A percentile compares a stretch with the other conserved stretches of the same genome.
Conservation (phyloP, 2,329 filamentous ascomycete species). For the Plenodomus lindquistii region DNA sequence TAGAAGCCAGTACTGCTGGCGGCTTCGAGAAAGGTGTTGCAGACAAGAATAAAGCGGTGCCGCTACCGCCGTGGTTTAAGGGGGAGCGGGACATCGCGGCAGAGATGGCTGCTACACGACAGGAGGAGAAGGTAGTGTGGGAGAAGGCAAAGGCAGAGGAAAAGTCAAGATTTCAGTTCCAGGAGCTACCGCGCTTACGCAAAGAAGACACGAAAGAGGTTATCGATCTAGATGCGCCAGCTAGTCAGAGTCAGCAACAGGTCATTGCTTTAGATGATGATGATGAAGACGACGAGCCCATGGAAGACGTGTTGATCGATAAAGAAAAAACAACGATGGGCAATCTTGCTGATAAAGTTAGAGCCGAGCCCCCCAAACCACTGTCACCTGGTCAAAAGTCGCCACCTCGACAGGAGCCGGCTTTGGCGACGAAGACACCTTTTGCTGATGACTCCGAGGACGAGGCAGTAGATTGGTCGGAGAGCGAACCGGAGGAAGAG, state of each 20-base stretch:
- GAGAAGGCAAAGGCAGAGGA: constrained; percentile 61
- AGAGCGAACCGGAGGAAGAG: constrained; percentile 51
- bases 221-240: constrained; percentile 52
- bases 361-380: constrained; percentile 47
- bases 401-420: constrained; percentile 24
- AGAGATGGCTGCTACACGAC: constrained; percentile 60
- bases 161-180: constrained; percentile 64
- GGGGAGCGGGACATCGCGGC: constrained; percentile 54
- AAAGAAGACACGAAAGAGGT: constrained; percentile 58
- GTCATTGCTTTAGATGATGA: constrained; percentile 67
- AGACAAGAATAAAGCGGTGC: constrained; percentile 54
- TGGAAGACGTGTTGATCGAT: constrained; percentile 38
- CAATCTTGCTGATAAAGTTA: constrained; percentile 50
- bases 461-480: constrained; percentile 56
- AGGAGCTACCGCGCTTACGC: constrained; percentile 61
- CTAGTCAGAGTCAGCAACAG: constrained; percentile 50
- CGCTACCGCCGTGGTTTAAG: constrained; percentile 75
- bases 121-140: constrained; percentile 52
- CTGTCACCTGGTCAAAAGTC: constrained; percentile 20
- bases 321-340: constrained; percentile 45
- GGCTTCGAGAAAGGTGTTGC: constrained; percentile 64
- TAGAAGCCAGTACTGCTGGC: constrained; percentile 61
- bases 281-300: constrained; percentile 52
- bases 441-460: constrained; percentile 43
- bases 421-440: constrained; percentile 19